A percentile compares a stretch with the other conserved stretches of the same genome.
These are phyloP conservation scores for Haplosporangium gracile DNA, from an alignment of 192 early-diverging fungal genomes.

Conservation along the genomic window DNA sequence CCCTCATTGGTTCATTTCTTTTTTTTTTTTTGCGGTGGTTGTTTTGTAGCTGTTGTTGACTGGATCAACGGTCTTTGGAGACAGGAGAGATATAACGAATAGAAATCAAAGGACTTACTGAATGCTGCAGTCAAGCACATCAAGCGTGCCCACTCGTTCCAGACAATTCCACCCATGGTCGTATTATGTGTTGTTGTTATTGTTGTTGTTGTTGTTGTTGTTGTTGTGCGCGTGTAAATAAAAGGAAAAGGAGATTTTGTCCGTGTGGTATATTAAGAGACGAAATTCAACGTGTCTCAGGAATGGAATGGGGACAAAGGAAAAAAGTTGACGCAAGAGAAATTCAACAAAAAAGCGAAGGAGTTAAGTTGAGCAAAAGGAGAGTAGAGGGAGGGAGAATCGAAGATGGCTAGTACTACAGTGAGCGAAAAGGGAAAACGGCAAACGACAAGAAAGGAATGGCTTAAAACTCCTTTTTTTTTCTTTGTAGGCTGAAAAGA, in stretches of 20 bases:
- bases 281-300: neutral
- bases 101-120: conserved; percentile 21
- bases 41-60: neutral
- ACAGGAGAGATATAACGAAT: neutral
- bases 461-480: neutral
- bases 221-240: neutral
- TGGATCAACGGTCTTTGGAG: neutral
- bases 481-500: neutral
- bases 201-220: neutral
- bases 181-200: too few relatives aligned
- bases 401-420: neutral
- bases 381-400: neutral
- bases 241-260: neutral
- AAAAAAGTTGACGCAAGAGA: conserved; percentile 8
- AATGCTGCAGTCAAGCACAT: conserved; percentile 38
- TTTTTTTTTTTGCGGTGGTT: conserved; percentile 5
- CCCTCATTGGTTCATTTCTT: conserved; percentile 11
- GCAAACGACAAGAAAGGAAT: neutral
- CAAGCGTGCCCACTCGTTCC: conserved; percentile 53
- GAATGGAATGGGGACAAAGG: neutral
- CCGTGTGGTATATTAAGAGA: neutral
- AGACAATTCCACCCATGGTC: conserved; percentile 48
- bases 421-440: neutral
- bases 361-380: neutral
- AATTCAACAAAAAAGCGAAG: neutral